Evolutionary conservation across 2,329 filamentous ascomycete species (phyloP), one percentile per base, ranked within the genome.

Genomic region (Nemania abortiva): DNA sequence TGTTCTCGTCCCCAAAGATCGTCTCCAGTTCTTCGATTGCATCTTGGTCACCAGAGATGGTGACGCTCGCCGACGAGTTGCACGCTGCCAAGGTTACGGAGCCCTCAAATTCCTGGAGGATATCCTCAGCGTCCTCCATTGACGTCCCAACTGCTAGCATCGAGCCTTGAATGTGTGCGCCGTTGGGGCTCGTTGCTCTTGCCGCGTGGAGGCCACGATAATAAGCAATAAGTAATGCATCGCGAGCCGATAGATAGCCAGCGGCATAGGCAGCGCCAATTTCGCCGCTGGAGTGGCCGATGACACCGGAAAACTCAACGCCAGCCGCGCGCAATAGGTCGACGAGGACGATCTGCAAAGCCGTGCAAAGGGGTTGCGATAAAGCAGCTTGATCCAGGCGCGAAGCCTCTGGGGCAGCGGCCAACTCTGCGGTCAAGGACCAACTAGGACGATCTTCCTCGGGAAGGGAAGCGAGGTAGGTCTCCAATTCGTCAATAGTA

Each of bases 131-230:
- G 47, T 84, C 80, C 3, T 81, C 78, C 3, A 76, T 68, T 0
- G 76, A 75, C 1, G 81, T 77, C 0, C 81, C 83, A 1, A 82
- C 83, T 0, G 85, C 84, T 57, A 87, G 73, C 86, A 88, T 88
- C 9, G 31, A 34, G 9, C 31, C 31, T 34, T 34, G 31, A 9
- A 34, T 34, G 9, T 34, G 5, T 34, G 9, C 31, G 31, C 31
- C 31, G 9, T 34, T 34, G 31, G 31, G 31, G 31, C 31, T 34
- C 9, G 31, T 34, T 5, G 31, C 31, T 9, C 9, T 34, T 9
- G 31, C 31, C 31, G 31, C 31, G 31, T 34, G 31, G 31, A 34
- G 31, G 31, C 31, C 31, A 34, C 31, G 31, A 9, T 34, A 34
- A 34, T 34, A 34, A 9, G 31, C 31, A 34, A 34, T 34, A 4